Conservation (phyloP, 176 grass and related monocot genomes). For the Oryza brachyantha region DNA sequence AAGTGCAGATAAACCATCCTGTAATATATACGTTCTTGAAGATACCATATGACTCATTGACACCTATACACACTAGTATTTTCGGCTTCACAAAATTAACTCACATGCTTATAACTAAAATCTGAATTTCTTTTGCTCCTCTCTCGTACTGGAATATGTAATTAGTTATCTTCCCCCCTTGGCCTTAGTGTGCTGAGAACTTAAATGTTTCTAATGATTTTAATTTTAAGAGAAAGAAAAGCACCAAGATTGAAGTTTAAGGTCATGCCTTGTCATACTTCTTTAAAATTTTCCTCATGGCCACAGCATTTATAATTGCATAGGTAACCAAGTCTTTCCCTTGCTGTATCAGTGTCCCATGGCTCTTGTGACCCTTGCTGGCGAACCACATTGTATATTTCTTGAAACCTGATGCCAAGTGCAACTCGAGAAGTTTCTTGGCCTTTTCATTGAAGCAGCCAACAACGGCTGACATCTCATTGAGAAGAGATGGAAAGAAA, state of each 20-base stretch:
- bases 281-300: conserved; percentile 91
- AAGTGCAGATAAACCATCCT: not conserved
- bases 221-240: not conserved
- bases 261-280: conserved; percentile 79
- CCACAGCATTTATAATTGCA: conserved; percentile 88
- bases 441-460: conserved; percentile 82
- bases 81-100: not conserved
- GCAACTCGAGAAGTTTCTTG: conserved; percentile 73
- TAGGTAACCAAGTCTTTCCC: conserved; percentile 87
- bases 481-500: conserved; percentile 77
- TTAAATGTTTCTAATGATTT: not conserved
- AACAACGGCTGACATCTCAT: conserved; percentile 78
- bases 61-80: not conserved
- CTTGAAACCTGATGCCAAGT: conserved; percentile 73
- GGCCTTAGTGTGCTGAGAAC: not conserved
- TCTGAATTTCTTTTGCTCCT: not conserved
- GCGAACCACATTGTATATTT: conserved; percentile 59
- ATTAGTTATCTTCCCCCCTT: not conserved
- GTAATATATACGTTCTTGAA: not conserved
- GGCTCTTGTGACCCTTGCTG: conserved; percentile 39
- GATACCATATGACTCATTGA: not conserved
- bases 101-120: not conserved
- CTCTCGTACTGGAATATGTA: not conserved
- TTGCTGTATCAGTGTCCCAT: conserved; percentile 52
- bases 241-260: not conserved